These are phyloP conservation scores for Aphanomyces cochlioides DNA, from an alignment of 352 stramenopile species.

Conservation along the genomic window DNA sequence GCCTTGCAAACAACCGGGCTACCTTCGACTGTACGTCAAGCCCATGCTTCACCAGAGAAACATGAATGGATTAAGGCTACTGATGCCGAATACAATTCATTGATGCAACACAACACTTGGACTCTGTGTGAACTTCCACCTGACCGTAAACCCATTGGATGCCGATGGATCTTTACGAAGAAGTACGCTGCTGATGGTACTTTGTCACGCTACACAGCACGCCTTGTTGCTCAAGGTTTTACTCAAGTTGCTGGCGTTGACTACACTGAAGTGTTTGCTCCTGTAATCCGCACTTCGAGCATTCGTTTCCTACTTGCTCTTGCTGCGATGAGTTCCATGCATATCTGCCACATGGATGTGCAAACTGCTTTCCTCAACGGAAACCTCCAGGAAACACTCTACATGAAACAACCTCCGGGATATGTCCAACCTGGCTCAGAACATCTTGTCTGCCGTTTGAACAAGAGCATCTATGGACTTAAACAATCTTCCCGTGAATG, in stretches of 20 bases:
- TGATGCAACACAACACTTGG: constrained; percentile 1
- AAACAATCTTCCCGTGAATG: too few species aligned
- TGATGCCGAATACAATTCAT: neutral
- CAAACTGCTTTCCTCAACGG: too few species aligned
- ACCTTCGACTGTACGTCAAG: neutral
- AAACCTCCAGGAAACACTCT: too few species aligned
- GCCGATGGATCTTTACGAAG: neutral
- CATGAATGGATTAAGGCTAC: neutral
- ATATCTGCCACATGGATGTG: too few species aligned
- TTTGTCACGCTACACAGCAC: neutral
- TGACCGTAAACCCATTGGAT: neutral
- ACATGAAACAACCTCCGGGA: too few species aligned
- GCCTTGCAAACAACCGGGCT: neutral
- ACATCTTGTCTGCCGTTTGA: too few species aligned
- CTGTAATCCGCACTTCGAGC: too few species aligned
- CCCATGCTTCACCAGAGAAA: neutral
- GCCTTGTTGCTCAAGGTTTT: constrained; percentile 4
- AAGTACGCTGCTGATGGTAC: constrained; percentile 8
- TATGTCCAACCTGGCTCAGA: too few species aligned
- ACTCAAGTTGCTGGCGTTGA: constrained; percentile 10
- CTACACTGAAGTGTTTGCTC: neutral
- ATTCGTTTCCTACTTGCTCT: too few species aligned
- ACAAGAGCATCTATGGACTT: too few species aligned
- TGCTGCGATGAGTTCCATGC: too few species aligned
- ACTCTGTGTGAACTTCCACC: constrained; percentile 5